Evolutionary conservation across 352 stramenopile genomes (phyloP).

Genomic region (Phytopythium chamaehyphon): DNA sequence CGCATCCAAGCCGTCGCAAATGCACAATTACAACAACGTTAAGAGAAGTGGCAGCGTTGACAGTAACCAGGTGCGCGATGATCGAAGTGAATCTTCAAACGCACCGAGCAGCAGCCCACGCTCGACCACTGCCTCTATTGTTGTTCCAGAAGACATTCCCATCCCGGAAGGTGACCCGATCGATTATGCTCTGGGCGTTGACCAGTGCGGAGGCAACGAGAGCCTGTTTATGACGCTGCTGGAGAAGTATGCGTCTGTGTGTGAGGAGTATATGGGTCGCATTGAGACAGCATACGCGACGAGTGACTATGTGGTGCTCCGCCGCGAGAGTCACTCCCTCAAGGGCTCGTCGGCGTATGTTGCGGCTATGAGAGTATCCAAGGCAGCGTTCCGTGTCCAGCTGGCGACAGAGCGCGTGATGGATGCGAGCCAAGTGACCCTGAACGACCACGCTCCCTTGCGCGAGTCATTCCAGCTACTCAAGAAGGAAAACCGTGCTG

Average conservation of each 20-base stretch:
- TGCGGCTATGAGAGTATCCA: conserved; percentile 77
- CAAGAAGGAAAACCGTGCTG: conserved; percentile 67
- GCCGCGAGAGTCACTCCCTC: conserved; percentile 78
- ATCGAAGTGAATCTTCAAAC: conserved; percentile 18
- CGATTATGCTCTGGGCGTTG: conserved; percentile 74
- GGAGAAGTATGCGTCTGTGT: conserved; percentile 72
- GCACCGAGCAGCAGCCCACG: conserved; percentile 28
- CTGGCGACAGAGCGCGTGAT: conserved; percentile 76
- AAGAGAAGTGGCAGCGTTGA: conserved; percentile 1
- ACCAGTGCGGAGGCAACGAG: conserved; percentile 80
- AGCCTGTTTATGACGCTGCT: conserved; percentile 79
- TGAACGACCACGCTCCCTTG: conserved; percentile 30
- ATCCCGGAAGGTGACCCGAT: conserved; percentile 78
- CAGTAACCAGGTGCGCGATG: conserved; percentile 16
- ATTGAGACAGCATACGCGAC: conserved; percentile 59
- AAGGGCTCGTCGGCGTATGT: conserved; percentile 87
- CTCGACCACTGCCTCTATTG: conserved; percentile 41
- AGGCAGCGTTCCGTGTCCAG: conserved; percentile 77
- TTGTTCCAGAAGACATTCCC: conserved; percentile 50
- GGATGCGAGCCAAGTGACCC: conserved; percentile 30
- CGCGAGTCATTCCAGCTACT: conserved; percentile 51
- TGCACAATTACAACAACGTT: background rate
- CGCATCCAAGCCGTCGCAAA: conserved; percentile 7
- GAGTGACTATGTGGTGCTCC: conserved; percentile 57
- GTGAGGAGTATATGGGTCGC: conserved; percentile 70